phyloP scores from a whole-genome alignment of 1,284 basidiomycete species.

The Pseudozyma hubeiensis region DNA sequence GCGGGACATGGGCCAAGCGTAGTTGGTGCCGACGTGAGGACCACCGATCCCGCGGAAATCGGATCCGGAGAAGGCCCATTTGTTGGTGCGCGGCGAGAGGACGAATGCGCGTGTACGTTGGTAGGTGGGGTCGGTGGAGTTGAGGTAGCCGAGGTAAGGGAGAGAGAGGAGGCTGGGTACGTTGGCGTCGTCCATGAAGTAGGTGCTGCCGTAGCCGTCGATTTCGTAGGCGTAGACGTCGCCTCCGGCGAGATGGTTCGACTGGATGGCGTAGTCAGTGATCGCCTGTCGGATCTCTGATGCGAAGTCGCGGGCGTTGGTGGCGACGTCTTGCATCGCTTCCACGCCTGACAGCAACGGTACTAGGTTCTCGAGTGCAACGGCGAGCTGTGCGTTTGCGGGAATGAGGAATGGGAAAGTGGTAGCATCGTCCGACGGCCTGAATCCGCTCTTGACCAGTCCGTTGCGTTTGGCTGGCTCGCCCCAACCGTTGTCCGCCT shows the following conservation, averaged over 20 bases:
- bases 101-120: constrained; percentile 49
- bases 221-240: constrained; percentile 61
- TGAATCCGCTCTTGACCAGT: constrained; percentile 56
- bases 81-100: constrained; percentile 41
- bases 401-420: constrained; percentile 56
- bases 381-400: constrained; percentile 49
- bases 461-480: constrained; percentile 44
- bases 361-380: constrained; percentile 35
- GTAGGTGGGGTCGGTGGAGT: constrained; percentile 40
- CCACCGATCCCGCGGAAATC: constrained; percentile 56
- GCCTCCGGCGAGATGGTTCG: constrained; percentile 19
- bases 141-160: constrained; percentile 55
- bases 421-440: constrained; percentile 57
- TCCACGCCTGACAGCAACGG: constrained; percentile 15
- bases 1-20: constrained; percentile 61
- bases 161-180: constrained; percentile 58
- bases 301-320: constrained; percentile 32
- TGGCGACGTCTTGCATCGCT: constrained; percentile 24
- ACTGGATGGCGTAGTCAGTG: constrained; percentile 23
- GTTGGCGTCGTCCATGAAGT: constrained; percentile 63
- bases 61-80: constrained; percentile 54
- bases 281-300: constrained; percentile 38
- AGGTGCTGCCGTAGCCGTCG: constrained; percentile 55
- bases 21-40: constrained; percentile 50
- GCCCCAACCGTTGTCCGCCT: constrained; percentile 54